These are phyloP conservation scores for Fusarium stilboides DNA, from an alignment of 2,329 filamentous ascomycete species.

Conservation along the genomic window DNA sequence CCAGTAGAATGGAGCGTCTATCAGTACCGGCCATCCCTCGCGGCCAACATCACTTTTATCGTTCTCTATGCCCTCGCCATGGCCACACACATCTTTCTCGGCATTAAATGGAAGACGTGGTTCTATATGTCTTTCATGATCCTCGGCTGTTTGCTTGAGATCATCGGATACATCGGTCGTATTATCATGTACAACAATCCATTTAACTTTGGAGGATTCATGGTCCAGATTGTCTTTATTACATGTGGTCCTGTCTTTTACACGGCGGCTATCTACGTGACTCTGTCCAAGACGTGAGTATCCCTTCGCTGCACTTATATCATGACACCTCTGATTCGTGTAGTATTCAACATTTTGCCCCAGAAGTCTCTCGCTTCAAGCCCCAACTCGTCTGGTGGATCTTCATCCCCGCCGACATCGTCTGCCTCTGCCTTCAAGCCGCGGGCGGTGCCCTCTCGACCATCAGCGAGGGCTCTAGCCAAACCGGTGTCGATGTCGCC, in stretches of 20 bases:
- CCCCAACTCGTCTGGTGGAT: constrained; percentile 61
- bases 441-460: constrained; percentile 68
- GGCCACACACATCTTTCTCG: constrained; percentile 58
- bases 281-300: constrained; percentile 61
- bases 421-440: constrained; percentile 70
- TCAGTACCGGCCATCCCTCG: constrained; percentile 62
- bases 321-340: background rate
- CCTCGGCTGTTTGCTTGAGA: constrained; percentile 68
- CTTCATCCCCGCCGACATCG: constrained; percentile 67
- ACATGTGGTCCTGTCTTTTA: constrained; percentile 62
- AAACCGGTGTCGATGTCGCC: constrained; percentile 57
- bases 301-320: fast-evolving
- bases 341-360: constrained; percentile 59
- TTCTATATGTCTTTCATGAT: constrained; percentile 66
- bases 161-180: constrained; percentile 74
- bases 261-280: constrained; percentile 76
- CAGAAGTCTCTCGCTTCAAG: constrained; percentile 58
- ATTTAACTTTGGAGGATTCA: constrained; percentile 70
- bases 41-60: constrained; percentile 61
- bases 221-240: constrained; percentile 70
- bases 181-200: constrained; percentile 70
- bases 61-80: constrained; percentile 64
- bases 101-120: constrained; percentile 60
- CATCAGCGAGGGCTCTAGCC: constrained; percentile 60
- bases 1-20: constrained; percentile 63